Evolutionary conservation across 306 rosid species (phyloP).

Genomic region (Acacia melanoxylon): DNA sequence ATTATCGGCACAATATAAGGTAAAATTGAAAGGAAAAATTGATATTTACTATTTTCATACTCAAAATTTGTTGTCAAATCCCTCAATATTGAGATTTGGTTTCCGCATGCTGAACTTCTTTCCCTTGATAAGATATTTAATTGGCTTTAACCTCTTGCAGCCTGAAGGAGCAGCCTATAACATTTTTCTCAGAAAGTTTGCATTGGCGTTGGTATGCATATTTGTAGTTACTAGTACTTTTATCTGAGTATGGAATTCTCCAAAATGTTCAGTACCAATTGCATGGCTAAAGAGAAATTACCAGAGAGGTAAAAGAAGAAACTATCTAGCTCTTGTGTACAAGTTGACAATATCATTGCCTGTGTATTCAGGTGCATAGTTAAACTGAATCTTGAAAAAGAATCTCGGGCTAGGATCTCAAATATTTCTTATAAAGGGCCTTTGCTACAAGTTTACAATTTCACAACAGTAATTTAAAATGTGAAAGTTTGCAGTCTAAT

Average conservation of each 20-base stretch:
- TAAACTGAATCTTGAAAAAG: not conserved
- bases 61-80: not conserved
- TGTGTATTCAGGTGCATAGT: not conserved
- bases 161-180: constrained; percentile 94
- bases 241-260: not conserved
- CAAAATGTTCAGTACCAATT: constrained; percentile 9
- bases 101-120: not conserved
- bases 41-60: constrained; percentile 19
- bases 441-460: constrained; percentile 7
- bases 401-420: not conserved
- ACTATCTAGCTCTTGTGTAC: not conserved
- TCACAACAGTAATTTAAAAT: not conserved
- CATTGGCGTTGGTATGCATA: constrained; percentile 81
- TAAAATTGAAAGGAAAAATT: constrained; percentile 30
- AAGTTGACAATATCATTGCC: not conserved
- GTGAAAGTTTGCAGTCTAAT: not conserved
- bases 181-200: no score
- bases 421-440: not conserved
- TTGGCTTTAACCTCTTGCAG: constrained; percentile 54
- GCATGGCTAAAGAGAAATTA: not conserved
- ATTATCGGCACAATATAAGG: constrained; percentile 40
- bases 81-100: not conserved
- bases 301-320: not conserved
- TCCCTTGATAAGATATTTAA: constrained; percentile 24
- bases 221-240: constrained; percentile 11